Evolutionary conservation across 345 rosid genomes (phyloP).

Genomic region (Lepidium aucheri): DNA sequence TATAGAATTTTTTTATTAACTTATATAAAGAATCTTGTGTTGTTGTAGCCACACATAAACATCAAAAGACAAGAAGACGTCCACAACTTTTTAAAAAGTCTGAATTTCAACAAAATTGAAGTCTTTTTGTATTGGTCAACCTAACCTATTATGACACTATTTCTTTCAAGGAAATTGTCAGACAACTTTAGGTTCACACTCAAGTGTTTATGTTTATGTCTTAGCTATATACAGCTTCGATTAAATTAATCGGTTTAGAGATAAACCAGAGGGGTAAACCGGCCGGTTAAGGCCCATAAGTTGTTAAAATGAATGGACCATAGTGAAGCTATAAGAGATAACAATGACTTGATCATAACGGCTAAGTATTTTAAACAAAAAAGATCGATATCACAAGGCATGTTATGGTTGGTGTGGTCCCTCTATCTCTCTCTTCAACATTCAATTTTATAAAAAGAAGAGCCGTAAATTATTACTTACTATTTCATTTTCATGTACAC

Average conservation of each 20-base stretch:
- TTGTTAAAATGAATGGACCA: conserved; percentile 17
- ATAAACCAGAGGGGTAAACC: neutral
- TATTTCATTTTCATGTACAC: neutral
- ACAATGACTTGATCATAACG: conserved; percentile 10
- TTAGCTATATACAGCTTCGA: neutral
- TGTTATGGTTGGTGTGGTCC: conserved; percentile 11
- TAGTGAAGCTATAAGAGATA: neutral
- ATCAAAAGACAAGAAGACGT: too few relatives aligned
- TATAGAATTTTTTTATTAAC: too few relatives aligned
- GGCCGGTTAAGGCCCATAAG: neutral
- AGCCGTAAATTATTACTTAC: conserved; percentile 14
- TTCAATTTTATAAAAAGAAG: conserved; percentile 22
- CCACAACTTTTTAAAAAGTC: too few relatives aligned
- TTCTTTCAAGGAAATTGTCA: neutral
- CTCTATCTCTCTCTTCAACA: neutral
- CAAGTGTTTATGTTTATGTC: neutral
- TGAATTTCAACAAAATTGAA: too few relatives aligned
- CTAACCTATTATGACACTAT: neutral
- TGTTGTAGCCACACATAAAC: too few relatives aligned
- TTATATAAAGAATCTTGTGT: too few relatives aligned
- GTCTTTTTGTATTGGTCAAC: too few relatives aligned
- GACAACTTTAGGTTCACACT: neutral
- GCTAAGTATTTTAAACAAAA: conserved; percentile 19
- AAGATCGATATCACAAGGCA: conserved; percentile 34
- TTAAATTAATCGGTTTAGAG: neutral